Percentiles rank a stretch among this genome's conserved stretches.
Conservation (phyloP, 2,329 filamentous ascomycete species). For the Curvularia hawaiiensis region DNA sequence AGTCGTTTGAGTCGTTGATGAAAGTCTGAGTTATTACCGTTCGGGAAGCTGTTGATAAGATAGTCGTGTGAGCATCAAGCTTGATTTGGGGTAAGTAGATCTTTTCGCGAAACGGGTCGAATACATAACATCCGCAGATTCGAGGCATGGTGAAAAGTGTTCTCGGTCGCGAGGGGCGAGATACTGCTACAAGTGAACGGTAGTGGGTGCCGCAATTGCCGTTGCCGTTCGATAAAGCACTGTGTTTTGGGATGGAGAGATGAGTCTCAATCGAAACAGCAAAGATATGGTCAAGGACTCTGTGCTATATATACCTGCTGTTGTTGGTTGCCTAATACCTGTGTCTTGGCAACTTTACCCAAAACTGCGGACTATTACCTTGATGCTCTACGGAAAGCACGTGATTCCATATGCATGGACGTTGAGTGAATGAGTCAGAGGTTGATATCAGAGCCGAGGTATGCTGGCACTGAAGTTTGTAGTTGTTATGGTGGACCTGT, state of each 20-base stretch:
- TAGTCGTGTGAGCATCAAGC: slow-evolving; percentile 6
- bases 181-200: neutral
- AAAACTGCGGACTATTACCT: neutral
- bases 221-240: neutral
- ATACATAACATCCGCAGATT: slow-evolving; percentile 9
- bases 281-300: neutral
- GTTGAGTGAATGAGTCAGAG: neutral
- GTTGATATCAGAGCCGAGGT: neutral
- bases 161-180: neutral
- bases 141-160: neutral
- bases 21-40: slow-evolving; percentile 8
- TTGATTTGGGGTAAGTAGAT: slow-evolving; percentile 9
- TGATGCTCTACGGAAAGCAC: neutral
- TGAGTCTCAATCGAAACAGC: neutral
- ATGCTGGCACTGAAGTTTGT: neutral
- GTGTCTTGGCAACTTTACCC: neutral
- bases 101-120: neutral
- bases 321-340: neutral
- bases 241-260: neutral
- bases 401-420: neutral
- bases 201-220: neutral
- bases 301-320: neutral
- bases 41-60: slow-evolving; percentile 8
- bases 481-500: neutral
- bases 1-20: neutral